phyloP scores from a whole-genome alignment of 192 early-diverging fungal genomes.

The Backusella macrospora region DNA sequence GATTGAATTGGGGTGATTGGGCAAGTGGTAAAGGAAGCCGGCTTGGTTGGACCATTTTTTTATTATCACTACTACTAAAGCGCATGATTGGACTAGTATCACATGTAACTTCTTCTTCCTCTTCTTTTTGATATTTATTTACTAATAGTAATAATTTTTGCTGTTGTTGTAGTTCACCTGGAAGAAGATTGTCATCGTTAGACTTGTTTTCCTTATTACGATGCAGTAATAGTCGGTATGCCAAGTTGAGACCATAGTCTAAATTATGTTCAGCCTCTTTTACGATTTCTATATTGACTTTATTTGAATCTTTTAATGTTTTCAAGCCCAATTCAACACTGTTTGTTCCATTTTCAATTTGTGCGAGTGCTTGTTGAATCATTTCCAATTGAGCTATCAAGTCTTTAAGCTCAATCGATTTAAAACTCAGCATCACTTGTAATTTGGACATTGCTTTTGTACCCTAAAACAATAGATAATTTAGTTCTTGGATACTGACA shows the following conservation, averaged over 20 bases:
- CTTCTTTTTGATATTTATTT: too few relatives aligned
- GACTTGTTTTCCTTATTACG: background rate
- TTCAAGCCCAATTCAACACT: constrained; percentile 14
- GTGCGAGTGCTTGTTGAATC: constrained; percentile 7
- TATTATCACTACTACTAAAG: too few relatives aligned
- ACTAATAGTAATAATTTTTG: too few relatives aligned
- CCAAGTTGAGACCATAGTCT: background rate
- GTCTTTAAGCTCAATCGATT: background rate
- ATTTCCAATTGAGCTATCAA: constrained; percentile 3
- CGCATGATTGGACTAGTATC: too few relatives aligned
- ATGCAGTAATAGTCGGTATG: background rate
- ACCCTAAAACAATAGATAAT: background rate
- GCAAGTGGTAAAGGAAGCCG: too few relatives aligned
- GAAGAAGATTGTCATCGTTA: background rate
- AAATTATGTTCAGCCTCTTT: constrained; percentile 1
- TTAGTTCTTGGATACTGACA: too few relatives aligned
- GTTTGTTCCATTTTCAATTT: constrained; percentile 11
- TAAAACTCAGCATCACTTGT: background rate
- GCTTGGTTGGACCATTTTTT: too few relatives aligned
- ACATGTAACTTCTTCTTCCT: too few relatives aligned
- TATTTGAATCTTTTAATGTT: too few relatives aligned
- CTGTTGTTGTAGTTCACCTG: background rate
- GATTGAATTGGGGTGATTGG: too few relatives aligned
- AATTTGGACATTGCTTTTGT: background rate
- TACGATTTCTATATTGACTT: background rate